Conservation (phyloP, 2,329 filamentous ascomycete species). For the Phyllosticta capitalensis region DNA sequence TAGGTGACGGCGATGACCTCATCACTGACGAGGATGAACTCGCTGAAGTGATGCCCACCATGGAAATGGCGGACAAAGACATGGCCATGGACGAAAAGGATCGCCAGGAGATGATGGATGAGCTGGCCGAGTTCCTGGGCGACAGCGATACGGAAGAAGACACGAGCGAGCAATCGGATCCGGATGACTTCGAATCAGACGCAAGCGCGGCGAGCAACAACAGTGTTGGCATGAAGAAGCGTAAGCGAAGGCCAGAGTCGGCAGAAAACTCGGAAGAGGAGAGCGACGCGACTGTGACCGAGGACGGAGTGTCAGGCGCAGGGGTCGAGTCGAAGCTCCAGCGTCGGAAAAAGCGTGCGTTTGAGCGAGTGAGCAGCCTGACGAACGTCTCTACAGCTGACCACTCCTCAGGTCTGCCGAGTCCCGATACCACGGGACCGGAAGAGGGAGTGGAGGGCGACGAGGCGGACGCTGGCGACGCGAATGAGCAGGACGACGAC, state of each 20-base stretch:
- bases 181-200: constrained; percentile 23
- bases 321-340: constrained; percentile 32
- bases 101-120: constrained; percentile 42
- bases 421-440: constrained; percentile 29
- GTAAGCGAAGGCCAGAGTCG: constrained; percentile 25
- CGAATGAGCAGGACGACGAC: constrained; percentile 25
- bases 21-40: constrained; percentile 24
- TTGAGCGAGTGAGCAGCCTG: constrained; percentile 38
- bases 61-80: constrained; percentile 4
- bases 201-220: constrained; percentile 26
- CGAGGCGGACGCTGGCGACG: constrained; percentile 32
- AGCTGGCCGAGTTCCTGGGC: constrained; percentile 63
- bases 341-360: constrained; percentile 38
- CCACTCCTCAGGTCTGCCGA: constrained; percentile 31
- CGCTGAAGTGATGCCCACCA: constrained; percentile 7
- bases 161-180: constrained; percentile 19
- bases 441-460: constrained; percentile 30
- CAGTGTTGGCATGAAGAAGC: constrained; percentile 25
- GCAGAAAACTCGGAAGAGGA: constrained; percentile 30
- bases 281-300: constrained; percentile 26
- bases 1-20: constrained; percentile 20
- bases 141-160: constrained; percentile 34
- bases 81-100: constrained; percentile 33
- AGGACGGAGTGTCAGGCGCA: constrained; percentile 15
- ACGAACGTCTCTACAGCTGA: constrained; percentile 33